These are phyloP conservation scores for Glonium stellatum DNA, from an alignment of 495 filamentous ascomycete genomes.

Conservation along the genomic window DNA sequence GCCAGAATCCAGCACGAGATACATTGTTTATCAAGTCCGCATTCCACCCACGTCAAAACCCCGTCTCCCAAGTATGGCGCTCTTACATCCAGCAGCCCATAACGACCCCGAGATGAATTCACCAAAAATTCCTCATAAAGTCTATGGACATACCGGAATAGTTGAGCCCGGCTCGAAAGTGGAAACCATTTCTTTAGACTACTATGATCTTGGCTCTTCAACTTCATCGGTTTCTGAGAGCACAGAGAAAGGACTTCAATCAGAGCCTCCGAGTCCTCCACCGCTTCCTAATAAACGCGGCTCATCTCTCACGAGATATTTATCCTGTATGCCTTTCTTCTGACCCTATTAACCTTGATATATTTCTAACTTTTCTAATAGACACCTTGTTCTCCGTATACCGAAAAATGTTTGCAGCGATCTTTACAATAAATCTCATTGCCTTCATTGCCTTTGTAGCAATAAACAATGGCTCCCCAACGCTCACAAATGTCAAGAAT, in stretches of 20 bases:
- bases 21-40: no score
- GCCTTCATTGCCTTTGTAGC: not conserved
- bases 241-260: not conserved
- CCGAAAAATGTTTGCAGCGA: conserved; percentile 1
- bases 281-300: not conserved
- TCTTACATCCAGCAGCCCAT: no score
- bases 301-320: not conserved
- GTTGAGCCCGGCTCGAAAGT: no score
- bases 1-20: no score
- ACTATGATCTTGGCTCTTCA: not conserved
- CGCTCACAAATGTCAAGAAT: conserved; percentile 33
- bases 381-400: not conserved
- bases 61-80: no score
- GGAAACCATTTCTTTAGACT: not conserved
- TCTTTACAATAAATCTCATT: not conserved
- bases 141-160: no score
- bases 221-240: not conserved
- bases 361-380: not conserved
- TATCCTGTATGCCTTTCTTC: not conserved
- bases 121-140: no score
- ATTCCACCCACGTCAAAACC: no score
- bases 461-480: conserved; percentile 9
- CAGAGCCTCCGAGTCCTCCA: not conserved
- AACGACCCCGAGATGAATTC: no score
- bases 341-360: not conserved